Percentiles rank a stretch among this genome's conserved stretches.
phyloP scores from a whole-genome alignment of 768 basidiomycete genomes.

The Pleurotus pulmonarius region DNA sequence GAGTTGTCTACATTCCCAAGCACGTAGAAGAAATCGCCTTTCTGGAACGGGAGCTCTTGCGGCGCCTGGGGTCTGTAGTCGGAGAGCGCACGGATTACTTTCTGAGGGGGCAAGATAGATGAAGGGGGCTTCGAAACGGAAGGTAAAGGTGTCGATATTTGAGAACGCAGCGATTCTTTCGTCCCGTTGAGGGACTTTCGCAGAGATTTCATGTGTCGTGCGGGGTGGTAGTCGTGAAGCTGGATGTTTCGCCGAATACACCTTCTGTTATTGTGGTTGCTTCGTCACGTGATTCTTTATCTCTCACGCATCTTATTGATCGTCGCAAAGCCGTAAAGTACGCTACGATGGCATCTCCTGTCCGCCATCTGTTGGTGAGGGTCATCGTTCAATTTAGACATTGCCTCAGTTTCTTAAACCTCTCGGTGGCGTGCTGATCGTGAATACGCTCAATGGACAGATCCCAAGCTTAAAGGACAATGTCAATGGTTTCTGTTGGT shows the following conservation, averaged over 20 bases:
- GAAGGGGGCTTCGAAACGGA: constrained; percentile 66
- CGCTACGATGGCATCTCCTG: too few relatives aligned
- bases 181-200: constrained; percentile 74
- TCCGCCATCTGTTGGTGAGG: too few relatives aligned
- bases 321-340: too few relatives aligned
- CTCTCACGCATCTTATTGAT: too few relatives aligned
- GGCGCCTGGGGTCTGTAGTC: constrained; percentile 67
- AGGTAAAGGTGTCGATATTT: constrained; percentile 71
- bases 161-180: constrained; percentile 54
- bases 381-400: too few relatives aligned
- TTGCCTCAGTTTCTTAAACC: too few relatives aligned
- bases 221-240: constrained; percentile 22
- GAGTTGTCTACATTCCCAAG: constrained; percentile 62
- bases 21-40: constrained; percentile 98
- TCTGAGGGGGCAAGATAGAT: constrained; percentile 82
- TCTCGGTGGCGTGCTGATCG: too few relatives aligned
- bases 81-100: constrained; percentile 85
- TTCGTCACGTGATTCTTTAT: not conserved
- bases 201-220: constrained; percentile 68
- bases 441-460: too few relatives aligned
- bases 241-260: too few relatives aligned
- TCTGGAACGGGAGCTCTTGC: constrained; percentile 83
- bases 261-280: too few relatives aligned
- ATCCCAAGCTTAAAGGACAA: too few relatives aligned
- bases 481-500: too few relatives aligned